Evolutionary conservation across 1,284 basidiomycete genomes (phyloP).

Genomic region (Malassezia caprae): DNA sequence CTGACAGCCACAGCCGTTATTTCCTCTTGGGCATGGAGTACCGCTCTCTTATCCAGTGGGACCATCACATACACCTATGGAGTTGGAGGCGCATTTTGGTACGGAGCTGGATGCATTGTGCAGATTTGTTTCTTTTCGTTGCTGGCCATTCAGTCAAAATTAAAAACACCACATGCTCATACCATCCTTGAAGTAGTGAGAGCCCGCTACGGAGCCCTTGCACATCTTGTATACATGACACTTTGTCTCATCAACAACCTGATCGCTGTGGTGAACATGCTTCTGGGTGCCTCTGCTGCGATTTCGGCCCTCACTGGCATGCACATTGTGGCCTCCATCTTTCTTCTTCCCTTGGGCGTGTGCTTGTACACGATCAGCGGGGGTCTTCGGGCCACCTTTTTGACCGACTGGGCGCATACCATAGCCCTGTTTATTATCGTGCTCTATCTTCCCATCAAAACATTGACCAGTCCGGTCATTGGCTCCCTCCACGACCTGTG

Average conservation of each 20-base stretch:
- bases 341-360: slow-evolving; percentile 34
- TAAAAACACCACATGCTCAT: slow-evolving; percentile 27
- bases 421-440: slow-evolving; percentile 37
- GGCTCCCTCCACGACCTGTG: slow-evolving; percentile 23
- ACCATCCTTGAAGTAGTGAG: slow-evolving; percentile 38
- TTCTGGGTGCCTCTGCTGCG: slow-evolving; percentile 33
- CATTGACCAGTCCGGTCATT: slow-evolving; percentile 25
- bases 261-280: slow-evolving; percentile 39
- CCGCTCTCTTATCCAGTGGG: slow-evolving; percentile 31
- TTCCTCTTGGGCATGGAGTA: slow-evolving; percentile 24
- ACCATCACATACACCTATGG: slow-evolving; percentile 39
- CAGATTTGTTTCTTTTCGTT: slow-evolving; percentile 36
- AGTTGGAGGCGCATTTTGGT: slow-evolving; percentile 33
- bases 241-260: slow-evolving; percentile 38
- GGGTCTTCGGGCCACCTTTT: slow-evolving; percentile 32
- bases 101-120: slow-evolving; percentile 33
- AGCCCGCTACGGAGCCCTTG: slow-evolving; percentile 28
- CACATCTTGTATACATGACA: slow-evolving; percentile 38
- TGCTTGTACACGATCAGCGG: slow-evolving; percentile 36
- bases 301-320: slow-evolving; percentile 39
- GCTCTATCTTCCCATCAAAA: slow-evolving; percentile 25
- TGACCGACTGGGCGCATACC: slow-evolving; percentile 37
- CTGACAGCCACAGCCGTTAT: slow-evolving; percentile 33
- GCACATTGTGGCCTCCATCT: slow-evolving; percentile 32
- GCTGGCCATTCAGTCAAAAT: slow-evolving; percentile 26